These are phyloP conservation scores for Triglochin maritima DNA, from an alignment of 106 monocot species.

Conservation along the genomic window DNA sequence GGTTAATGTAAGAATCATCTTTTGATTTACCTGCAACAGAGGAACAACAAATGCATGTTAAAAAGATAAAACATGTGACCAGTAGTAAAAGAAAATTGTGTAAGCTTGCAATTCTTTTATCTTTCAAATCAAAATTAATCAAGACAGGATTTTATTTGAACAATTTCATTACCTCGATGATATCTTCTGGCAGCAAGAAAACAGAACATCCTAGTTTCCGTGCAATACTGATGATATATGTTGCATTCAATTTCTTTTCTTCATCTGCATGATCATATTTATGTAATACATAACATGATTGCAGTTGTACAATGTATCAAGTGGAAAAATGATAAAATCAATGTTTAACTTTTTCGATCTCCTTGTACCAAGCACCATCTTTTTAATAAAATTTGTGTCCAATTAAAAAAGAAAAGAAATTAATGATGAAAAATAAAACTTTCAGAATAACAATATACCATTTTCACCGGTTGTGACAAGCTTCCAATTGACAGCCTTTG, in stretches of 20 bases:
- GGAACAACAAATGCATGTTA: neutral
- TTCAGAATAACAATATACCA: slow-evolving; percentile 22
- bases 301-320: neutral
- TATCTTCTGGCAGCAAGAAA: slow-evolving; percentile 89
- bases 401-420: too few species aligned
- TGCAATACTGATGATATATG: slow-evolving; percentile 85
- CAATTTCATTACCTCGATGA: slow-evolving; percentile 61
- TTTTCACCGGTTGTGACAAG: slow-evolving; percentile 61
- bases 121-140: neutral
- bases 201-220: slow-evolving; percentile 83
- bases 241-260: slow-evolving; percentile 86
- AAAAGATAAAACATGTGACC: neutral
- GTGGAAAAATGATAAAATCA: neutral
- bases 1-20: slow-evolving; percentile 82
- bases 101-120: neutral
- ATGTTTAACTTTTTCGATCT: neutral
- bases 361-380: neutral
- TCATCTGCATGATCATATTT: slow-evolving; percentile 43
- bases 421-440: neutral
- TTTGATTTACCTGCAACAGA: slow-evolving; percentile 60
- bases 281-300: neutral
- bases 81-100: neutral
- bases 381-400: too few species aligned
- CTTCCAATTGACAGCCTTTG: slow-evolving; percentile 77
- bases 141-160: neutral